A percentile compares a stretch with the other conserved stretches of the same genome.
These are phyloP conservation scores for Arachis monticola DNA, from an alignment of 331 rosid species.

Conservation along the genomic window DNA sequence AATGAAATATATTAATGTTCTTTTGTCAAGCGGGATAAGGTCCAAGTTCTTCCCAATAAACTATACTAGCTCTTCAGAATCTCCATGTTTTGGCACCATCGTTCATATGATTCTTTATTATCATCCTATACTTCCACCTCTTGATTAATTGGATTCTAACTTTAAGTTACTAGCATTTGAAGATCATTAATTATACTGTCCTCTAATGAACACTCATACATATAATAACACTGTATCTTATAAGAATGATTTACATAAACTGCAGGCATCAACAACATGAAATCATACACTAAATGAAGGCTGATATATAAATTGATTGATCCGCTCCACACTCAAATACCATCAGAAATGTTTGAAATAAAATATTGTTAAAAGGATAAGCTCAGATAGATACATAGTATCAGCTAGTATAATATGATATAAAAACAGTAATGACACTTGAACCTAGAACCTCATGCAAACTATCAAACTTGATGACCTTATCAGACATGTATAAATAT, in stretches of 20 bases:
- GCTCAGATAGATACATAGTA: not conserved
- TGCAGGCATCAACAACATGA: not conserved
- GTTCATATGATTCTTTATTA: not conserved
- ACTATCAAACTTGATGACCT: too few relatives aligned
- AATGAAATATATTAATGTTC: not conserved
- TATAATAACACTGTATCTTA: not conserved
- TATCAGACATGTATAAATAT: not conserved
- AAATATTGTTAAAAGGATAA: not conserved
- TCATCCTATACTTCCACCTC: not conserved
- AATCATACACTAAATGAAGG: not conserved
- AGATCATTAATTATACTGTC: not conserved
- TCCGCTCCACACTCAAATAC: not conserved
- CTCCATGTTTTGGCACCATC: not conserved
- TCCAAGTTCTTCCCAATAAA: not conserved
- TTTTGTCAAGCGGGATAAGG: not conserved
- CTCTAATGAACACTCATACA: not conserved
- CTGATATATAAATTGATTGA: not conserved
- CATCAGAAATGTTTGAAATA: not conserved
- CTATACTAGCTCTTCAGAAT: not conserved
- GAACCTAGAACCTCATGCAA: too few relatives aligned
- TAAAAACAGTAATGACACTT: not conserved
- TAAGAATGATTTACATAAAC: not conserved
- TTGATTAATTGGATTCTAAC: conserved; percentile 15
- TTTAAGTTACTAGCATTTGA: not conserved
- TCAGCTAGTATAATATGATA: conserved; percentile 7